Conservation (phyloP, 345 rosid genomes). For the Orychophragmus violaceus region DNA sequence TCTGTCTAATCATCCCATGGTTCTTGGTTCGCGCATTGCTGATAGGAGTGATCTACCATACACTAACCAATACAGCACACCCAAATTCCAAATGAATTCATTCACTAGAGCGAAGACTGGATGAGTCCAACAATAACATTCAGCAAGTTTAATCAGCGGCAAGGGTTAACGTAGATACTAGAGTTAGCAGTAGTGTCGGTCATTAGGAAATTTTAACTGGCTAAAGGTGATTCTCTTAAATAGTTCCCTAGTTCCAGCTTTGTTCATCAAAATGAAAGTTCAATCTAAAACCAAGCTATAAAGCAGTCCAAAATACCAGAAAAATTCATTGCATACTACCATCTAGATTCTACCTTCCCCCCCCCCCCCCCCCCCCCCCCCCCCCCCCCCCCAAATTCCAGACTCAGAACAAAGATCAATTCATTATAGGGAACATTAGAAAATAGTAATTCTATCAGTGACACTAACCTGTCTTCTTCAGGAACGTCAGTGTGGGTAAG, state of each 20-base stretch:
- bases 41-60: too few species aligned
- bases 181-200: not conserved
- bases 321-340: not conserved
- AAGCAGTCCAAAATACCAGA: not conserved
- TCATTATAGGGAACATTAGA: not conserved
- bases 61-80: not conserved
- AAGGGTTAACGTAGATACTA: not conserved
- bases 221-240: not conserved
- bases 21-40: too few species aligned
- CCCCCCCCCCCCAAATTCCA: not conserved
- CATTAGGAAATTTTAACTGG: not conserved
- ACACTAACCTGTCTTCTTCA: conserved; percentile 80
- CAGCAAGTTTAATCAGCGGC: not conserved
- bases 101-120: not conserved
- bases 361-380: too few species aligned
- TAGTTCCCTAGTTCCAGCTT: too few species aligned
- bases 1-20: too few species aligned
- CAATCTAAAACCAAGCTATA: not conserved
- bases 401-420: not conserved
- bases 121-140: not conserved
- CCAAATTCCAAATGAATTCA: not conserved
- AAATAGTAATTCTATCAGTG: not conserved
- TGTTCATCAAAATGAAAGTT: not conserved
- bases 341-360: too few species aligned
- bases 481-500: conserved; percentile 73